Base-by-base conservation (phyloP, 805 yeast species). In the Wilhelminamyces savonicus region DNA sequence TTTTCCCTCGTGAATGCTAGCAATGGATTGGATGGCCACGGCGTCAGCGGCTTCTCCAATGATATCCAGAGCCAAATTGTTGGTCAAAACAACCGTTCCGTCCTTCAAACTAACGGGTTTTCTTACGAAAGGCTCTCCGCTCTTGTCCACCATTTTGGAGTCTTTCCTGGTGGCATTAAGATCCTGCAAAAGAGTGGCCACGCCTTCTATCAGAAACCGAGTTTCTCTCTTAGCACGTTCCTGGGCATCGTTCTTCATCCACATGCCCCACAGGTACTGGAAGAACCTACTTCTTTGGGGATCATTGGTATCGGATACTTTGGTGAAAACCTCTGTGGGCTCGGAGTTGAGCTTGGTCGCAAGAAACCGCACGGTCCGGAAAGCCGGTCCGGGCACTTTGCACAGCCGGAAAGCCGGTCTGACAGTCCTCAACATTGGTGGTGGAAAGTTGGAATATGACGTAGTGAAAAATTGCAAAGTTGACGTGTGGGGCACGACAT, bases 211-310 rank as follows among this genome's bases (percentile, higher is more conserved):
- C 3, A 92, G 80, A 56, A 90, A 90, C 39, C 68, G 70, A 13
- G 97, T 90, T 33, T 71, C 73, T 57, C 98, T 76, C 43, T 75
- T 76, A 11, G 69, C 75, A 48, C 84, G 82, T 52, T 92, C 88
- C 19, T 56, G 57, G 32, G 67, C 70, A 52, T 92, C 95, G 50
- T 90, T 75, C 39, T 69, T 74, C 46, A 88, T 62, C 97, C 97
- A 90, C 5, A 95, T 73, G 27, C 98, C 98, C 94, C 97, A 90
- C 3, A 92, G 68, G 52, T 87, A 90, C 44, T 82, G 76, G 66
- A 85, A 90, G 48, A 92, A 84, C 24, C 75, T 66, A 32, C 71
- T 72, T 55, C 88, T 69, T 28, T 75, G 61, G 8, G 86, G 85
- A 48, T 82, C 88, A 23, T 66, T 57, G 32, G 74, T 73, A 44